These are phyloP conservation scores for Coelastrella sp. DNA, from an alignment of 139 green algal genomes.

Conservation along the genomic window DNA sequence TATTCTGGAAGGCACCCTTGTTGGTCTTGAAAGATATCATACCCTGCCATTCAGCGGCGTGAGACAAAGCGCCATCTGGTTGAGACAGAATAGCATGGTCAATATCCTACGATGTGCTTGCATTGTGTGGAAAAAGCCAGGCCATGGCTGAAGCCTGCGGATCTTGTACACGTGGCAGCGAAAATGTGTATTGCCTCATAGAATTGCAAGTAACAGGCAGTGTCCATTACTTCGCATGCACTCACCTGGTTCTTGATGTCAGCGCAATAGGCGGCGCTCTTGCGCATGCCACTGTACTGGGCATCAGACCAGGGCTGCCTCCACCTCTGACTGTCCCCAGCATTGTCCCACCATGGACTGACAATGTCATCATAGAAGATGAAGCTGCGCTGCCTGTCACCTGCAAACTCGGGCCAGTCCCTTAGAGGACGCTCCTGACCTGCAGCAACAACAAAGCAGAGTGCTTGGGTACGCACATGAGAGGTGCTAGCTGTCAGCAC, in stretches of 20 bases:
- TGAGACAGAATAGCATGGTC: not conserved
- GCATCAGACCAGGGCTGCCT: constrained; percentile 27
- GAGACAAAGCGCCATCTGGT: not conserved
- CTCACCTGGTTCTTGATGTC: constrained; percentile 16
- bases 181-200: no score
- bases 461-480: not conserved
- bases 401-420: constrained; percentile 44
- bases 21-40: constrained; percentile 29
- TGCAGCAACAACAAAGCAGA: not conserved
- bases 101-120: not conserved
- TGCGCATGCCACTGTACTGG: constrained; percentile 30
- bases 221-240: not conserved
- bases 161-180: no score
- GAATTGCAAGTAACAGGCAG: not conserved
- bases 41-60: constrained; percentile 7
- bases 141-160: not conserved
- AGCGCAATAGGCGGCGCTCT: constrained; percentile 14
- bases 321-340: constrained; percentile 19
- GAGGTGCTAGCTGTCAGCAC: no score
- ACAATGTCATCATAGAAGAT: constrained; percentile 23
- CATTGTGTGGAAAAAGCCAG: not conserved
- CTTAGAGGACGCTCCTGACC: not conserved
- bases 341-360: constrained; percentile 6
- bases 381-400: not conserved
- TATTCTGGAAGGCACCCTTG: constrained; percentile 37